Evolutionary conservation across 2,329 filamentous ascomycete species (phyloP).

Genomic region (Nigrograna mackinnonii): DNA sequence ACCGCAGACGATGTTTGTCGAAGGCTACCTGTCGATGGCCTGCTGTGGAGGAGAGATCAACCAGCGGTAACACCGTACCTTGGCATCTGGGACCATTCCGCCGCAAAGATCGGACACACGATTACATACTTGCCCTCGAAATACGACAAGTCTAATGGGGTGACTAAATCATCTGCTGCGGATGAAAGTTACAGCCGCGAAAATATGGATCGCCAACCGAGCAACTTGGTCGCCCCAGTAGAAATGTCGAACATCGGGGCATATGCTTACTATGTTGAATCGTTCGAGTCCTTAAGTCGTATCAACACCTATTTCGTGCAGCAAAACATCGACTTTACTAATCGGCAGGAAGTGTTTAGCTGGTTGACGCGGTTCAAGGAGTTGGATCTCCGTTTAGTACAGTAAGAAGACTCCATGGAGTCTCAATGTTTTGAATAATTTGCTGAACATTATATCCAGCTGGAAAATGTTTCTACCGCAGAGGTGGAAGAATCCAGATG

Average conservation of each 20-base stretch:
- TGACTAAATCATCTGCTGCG: conserved; percentile 1
- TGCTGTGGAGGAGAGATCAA: conserved; percentile 20
- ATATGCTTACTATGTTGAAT: conserved; percentile 21
- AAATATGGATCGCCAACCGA: neutral
- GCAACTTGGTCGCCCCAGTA: neutral
- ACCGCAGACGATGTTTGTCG: conserved; percentile 21
- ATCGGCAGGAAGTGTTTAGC: conserved; percentile 15
- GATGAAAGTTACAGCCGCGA: conserved; percentile 1
- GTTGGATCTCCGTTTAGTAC: conserved; percentile 20
- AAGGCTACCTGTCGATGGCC: conserved; percentile 20
- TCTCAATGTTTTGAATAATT: no score
- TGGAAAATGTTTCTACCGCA: conserved; percentile 1
- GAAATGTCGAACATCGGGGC: conserved; percentile 24
- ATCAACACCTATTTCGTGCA: conserved; percentile 22
- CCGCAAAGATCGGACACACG: conserved; percentile 17
- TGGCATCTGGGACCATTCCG: conserved; percentile 24
- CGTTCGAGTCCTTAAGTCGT: conserved; percentile 22
- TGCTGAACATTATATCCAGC: no score
- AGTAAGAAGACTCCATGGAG: no score
- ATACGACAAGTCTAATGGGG: conserved; percentile 4
- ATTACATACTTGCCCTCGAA: conserved; percentile 13
- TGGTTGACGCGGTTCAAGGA: conserved; percentile 27
- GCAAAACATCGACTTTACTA: conserved; percentile 16
- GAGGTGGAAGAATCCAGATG: neutral
- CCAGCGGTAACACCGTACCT: conserved; percentile 19